phyloP scores from a whole-genome alignment of 768 basidiomycete species.

The Termitomyces sp. region DNA sequence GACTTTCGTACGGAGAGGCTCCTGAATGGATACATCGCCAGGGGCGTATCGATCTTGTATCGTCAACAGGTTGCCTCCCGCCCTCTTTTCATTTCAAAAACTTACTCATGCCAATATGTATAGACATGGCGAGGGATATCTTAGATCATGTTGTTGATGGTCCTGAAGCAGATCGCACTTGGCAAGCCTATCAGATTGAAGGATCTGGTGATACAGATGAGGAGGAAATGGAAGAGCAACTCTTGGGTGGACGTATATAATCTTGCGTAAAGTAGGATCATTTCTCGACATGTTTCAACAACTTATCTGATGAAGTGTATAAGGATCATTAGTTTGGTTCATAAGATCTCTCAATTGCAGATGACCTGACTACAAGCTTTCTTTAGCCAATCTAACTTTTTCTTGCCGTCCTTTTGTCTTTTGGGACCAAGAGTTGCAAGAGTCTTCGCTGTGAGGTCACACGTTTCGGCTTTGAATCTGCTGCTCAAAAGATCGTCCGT shows the following conservation, averaged over 20 bases:
- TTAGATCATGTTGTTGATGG: slow-evolving; percentile 67
- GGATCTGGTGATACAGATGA: slow-evolving; percentile 41
- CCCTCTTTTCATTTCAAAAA: neutral
- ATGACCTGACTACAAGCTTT: slow-evolving; percentile 47
- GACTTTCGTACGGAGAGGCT: slow-evolving; percentile 63
- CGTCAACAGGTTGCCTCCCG: slow-evolving; percentile 38
- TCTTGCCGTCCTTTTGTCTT: slow-evolving; percentile 29
- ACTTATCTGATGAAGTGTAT: slow-evolving; percentile 7
- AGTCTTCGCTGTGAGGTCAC: slow-evolving; percentile 41
- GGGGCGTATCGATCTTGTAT: slow-evolving; percentile 34
- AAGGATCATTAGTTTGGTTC: neutral
- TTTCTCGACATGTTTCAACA: slow-evolving; percentile 5
- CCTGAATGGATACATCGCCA: slow-evolving; percentile 51
- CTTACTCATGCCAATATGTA: neutral
- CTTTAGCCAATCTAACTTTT: slow-evolving; percentile 48
- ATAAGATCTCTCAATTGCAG: neutral
- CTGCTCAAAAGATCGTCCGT: slow-evolving; percentile 30
- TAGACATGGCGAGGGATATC: slow-evolving; percentile 56
- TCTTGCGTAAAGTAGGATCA: neutral
- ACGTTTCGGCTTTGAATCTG: slow-evolving; percentile 48
- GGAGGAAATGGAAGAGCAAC: slow-evolving; percentile 52
- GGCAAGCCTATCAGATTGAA: slow-evolving; percentile 52
- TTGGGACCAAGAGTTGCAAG: slow-evolving; percentile 26
- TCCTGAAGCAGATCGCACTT: slow-evolving; percentile 62
- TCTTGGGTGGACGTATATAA: slow-evolving; percentile 24